Evolutionary conservation across 2,329 filamentous ascomycete genomes (phyloP).

Genomic region (Aspergillus unguis): DNA sequence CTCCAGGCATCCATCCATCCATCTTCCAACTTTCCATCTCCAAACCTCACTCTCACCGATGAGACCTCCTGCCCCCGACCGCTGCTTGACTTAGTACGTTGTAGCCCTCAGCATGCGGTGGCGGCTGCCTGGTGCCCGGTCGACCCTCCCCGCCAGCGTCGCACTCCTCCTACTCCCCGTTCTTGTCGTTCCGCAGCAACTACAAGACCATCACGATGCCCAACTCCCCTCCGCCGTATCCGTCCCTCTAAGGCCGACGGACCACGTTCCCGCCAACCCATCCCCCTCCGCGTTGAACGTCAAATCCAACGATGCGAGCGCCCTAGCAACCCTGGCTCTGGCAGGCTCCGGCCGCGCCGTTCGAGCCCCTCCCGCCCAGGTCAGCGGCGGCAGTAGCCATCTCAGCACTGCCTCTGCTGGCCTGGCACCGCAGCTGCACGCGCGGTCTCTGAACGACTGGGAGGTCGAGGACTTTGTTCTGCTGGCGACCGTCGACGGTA

Average conservation of each 20-base stretch:
- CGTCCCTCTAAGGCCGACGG: constrained; percentile 25
- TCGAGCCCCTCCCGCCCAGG: constrained; percentile 83
- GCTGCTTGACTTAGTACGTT: constrained; percentile 23
- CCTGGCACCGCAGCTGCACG: constrained; percentile 79
- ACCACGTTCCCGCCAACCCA: constrained; percentile 19
- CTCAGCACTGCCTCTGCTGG: constrained; percentile 50
- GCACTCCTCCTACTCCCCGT: constrained; percentile 58
- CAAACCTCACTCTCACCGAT: constrained; percentile 9
- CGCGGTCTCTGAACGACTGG: constrained; percentile 98
- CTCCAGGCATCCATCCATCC: background rate
- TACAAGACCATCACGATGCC: constrained; percentile 36
- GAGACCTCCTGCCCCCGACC: constrained; percentile 4
- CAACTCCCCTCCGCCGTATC: constrained; percentile 27
- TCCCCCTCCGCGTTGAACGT: constrained; percentile 29
- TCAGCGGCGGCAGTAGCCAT: constrained; percentile 55
- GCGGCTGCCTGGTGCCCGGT: constrained; percentile 60
- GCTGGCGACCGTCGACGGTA: constrained; percentile 99
- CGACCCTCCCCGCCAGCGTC: constrained; percentile 55
- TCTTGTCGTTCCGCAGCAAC: constrained; percentile 65
- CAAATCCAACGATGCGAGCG: constrained; percentile 71
- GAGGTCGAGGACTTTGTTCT: constrained; percentile 99
- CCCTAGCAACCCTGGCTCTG: constrained; percentile 97
- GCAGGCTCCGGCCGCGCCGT: constrained; percentile 70
- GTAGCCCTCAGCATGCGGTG: constrained; percentile 56
- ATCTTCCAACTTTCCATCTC: background rate